Evolutionary conservation across 106 monocot species (phyloP).

Genomic region (Narthecium ossifragum): DNA sequence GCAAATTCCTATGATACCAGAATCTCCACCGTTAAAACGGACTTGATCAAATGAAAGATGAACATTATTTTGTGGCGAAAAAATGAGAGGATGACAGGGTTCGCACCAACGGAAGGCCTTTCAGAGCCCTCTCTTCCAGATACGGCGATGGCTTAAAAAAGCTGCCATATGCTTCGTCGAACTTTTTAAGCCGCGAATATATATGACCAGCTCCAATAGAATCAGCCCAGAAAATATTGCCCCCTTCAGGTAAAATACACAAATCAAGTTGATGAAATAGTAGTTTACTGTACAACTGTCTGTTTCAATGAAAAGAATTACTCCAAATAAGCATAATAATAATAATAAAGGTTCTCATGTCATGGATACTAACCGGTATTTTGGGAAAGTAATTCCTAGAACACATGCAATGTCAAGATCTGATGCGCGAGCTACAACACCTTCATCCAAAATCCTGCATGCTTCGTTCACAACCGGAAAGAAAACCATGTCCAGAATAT

Average conservation of each 20-base stretch:
- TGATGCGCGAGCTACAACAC: constrained; percentile 61
- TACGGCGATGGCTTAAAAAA: constrained; percentile 82
- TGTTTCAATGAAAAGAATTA: too few species aligned
- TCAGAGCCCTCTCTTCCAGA: constrained; percentile 83
- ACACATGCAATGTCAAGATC: constrained; percentile 87
- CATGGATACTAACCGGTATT: constrained; percentile 41
- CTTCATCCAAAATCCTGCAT: constrained; percentile 89
- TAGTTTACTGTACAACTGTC: too few species aligned
- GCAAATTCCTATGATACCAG: too few species aligned
- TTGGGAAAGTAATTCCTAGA: constrained; percentile 93
- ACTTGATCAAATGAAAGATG: neutral
- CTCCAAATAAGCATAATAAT: too few species aligned
- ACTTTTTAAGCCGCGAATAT: constrained; percentile 56
- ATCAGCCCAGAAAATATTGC: constrained; percentile 93
- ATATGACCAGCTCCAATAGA: constrained; percentile 67
- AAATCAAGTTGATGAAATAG: neutral
- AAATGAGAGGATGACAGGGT: neutral
- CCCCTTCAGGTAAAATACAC: constrained; percentile 44
- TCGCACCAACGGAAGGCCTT: constrained; percentile 70
- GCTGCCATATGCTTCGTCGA: constrained; percentile 57
- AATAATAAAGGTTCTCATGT: neutral
- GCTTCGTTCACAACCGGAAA: constrained; percentile 91
- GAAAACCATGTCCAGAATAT: constrained; percentile 95
- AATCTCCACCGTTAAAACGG: neutral
- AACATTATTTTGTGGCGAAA: neutral